Evolutionary conservation across 73 alveolate species (phyloP), one percentile per base, ranked within the genome.

Genomic region (Stentor coeruleus): DNA sequence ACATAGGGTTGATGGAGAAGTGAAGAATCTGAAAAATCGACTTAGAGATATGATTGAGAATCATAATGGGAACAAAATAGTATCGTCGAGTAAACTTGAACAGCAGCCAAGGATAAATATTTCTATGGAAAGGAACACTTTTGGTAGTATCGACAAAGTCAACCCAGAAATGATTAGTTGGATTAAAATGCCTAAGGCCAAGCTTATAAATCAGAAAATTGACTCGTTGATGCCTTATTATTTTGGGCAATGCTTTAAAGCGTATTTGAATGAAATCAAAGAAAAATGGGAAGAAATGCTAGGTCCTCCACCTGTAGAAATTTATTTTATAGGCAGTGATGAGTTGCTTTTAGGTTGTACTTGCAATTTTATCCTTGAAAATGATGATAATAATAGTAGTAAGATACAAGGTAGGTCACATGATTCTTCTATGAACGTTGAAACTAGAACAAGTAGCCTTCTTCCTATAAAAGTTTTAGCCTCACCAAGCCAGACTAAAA

Each of bases 1-100:
- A 26, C 36, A 66, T 66, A 20, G 79, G 33, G 79, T 20, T 2
- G 79, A 66, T 66, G n/a, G n/a, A 20, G 79, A 66, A 66, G 79
- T 66, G 33, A 66, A 31, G 33, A 66, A 66, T 33, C 33, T 66
- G 39, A 66, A 31, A 66, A 66, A 66, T 33, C n/a, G 79, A 26
- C n/a, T 66, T 66, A 6, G 66, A 49, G 66, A 49, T 20, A 49
- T 49, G 66, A n/a, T n/a, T n/a, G 66, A 49, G 6, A 49, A 49
- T 49, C 66, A 49, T 49, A 20, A 6, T 11, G 20, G 20, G 28
- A 49, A 6, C 20, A 6, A 20, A 49, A 49, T 49, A 6, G 20
- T 49, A 6, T 6, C 20, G 28, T 11, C 28, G 28, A 49, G 20
- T 20, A 49, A 49, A 49, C 20, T 49, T 20, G 66, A 49, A 49